A percentile compares a stretch with the other conserved stretches of the same genome.
Conservation (phyloP, 2,329 filamentous ascomycete genomes). For the Fusarium mexicanum region DNA sequence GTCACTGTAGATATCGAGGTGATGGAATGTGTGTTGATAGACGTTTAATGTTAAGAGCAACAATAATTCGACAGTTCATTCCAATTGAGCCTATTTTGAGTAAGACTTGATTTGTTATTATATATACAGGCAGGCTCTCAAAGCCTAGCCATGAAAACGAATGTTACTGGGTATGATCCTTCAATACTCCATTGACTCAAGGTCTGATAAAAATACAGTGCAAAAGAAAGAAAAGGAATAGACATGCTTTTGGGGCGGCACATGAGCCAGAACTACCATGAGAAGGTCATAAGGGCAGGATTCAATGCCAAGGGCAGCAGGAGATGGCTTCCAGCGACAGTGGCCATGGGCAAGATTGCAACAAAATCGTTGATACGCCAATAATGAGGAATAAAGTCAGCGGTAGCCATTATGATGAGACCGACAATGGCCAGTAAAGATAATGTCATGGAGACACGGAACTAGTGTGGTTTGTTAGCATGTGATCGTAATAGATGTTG, state of each 20-base stretch:
- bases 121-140: not conserved
- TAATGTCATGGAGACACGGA: slow-evolving; percentile 78
- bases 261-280: slow-evolving; percentile 61
- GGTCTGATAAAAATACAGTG: not conserved
- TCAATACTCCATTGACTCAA: slow-evolving; percentile 1
- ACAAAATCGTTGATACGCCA: slow-evolving; percentile 78
- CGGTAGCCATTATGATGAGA: slow-evolving; percentile 73
- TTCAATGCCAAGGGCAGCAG: slow-evolving; percentile 78
- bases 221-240: not conserved
- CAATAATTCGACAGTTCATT: not conserved
- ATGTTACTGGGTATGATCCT: slow-evolving; percentile 21
- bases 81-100: not conserved
- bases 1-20: not conserved
- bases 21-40: not conserved
- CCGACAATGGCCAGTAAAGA: slow-evolving; percentile 64
- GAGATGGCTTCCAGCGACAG: slow-evolving; percentile 74
- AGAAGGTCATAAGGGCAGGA: slow-evolving; percentile 83
- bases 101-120: not conserved
- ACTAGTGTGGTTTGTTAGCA: slow-evolving; percentile 52
- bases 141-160: not conserved
- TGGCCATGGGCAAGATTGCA: slow-evolving; percentile 79
- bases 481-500: slow-evolving; percentile 41
- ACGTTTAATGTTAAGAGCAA: not conserved
- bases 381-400: slow-evolving; percentile 69
- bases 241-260: slow-evolving; percentile 4